A percentile compares a stretch with the other conserved stretches of the same genome.
Evolutionary conservation across 192 early-diverging fungal genomes (phyloP).

Genomic region (Gamsiella multidivaricata): DNA sequence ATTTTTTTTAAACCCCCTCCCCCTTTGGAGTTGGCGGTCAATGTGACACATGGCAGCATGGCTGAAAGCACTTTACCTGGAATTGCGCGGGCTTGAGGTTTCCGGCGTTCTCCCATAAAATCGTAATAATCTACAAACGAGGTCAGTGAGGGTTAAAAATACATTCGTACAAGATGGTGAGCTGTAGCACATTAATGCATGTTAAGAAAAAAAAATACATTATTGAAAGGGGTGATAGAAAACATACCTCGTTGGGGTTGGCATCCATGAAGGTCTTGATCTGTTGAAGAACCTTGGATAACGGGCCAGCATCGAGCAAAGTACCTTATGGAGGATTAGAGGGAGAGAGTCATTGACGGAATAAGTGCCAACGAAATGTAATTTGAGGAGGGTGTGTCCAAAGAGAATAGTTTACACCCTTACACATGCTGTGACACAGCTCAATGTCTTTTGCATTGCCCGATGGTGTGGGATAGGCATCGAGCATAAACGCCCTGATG

Average conservation of each 20-base stretch:
- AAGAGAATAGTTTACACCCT: background rate
- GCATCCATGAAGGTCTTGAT: conserved; percentile 50
- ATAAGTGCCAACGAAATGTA: background rate
- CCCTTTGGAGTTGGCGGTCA: no score
- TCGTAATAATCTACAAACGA: conserved; percentile 32
- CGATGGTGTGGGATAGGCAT: conserved; percentile 52
- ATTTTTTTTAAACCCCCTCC: no score
- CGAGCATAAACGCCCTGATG: conserved; percentile 79
- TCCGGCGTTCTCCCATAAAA: conserved; percentile 37
- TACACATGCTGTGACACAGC: conserved; percentile 70
- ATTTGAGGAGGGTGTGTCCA: no score
- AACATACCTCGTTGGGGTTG: conserved; percentile 41
- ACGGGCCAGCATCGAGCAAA: conserved; percentile 27
- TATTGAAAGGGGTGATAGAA: no score
- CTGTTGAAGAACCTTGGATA: conserved; percentile 23
- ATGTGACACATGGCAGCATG: no score
- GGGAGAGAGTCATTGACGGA: conserved; percentile 69
- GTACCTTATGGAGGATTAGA: conserved; percentile 51
- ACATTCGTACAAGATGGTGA: no score
- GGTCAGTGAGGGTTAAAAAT: no score
- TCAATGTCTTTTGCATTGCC: conserved; percentile 52
- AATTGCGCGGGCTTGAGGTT: conserved; percentile 30
- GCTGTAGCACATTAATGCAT: no score
- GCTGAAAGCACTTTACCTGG: conserved; percentile 32
- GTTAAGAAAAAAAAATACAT: background rate